Percentiles rank a stretch among this genome's conserved stretches.
Evolutionary conservation across 345 rosid species (phyloP).

Genomic region (Erodium maritimum): DNA sequence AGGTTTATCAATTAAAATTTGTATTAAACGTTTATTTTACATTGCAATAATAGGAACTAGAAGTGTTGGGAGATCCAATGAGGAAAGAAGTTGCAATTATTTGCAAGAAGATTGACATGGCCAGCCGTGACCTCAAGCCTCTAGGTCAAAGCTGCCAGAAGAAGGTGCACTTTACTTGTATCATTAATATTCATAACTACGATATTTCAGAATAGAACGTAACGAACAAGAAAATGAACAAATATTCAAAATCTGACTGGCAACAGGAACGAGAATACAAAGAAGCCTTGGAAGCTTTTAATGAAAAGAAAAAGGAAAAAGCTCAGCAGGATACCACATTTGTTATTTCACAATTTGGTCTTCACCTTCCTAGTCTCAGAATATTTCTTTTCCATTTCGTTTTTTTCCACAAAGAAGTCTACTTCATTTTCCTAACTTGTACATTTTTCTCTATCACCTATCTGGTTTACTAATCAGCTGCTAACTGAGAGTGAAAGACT

Average conservation of each 20-base stretch:
- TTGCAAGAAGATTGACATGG: constrained; percentile 57
- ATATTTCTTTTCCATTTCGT: neutral
- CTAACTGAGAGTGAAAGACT: constrained; percentile 55
- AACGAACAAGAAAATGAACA: neutral
- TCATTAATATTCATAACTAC: neutral
- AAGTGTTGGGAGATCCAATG: constrained; percentile 58
- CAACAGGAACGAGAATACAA: constrained; percentile 67
- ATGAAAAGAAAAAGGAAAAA: constrained; percentile 68
- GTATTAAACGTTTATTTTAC: neutral
- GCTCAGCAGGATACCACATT: constrained; percentile 31
- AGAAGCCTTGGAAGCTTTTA: constrained; percentile 58
- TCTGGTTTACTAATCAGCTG: constrained; percentile 24
- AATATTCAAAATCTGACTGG: neutral
- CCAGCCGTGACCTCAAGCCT: constrained; percentile 51
- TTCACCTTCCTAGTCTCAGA: neutral
- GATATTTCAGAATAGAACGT: too few relatives aligned
- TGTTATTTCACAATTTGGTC: neutral
- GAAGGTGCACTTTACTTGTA: constrained; percentile 29
- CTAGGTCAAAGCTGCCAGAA: constrained; percentile 69
- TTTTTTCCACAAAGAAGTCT: neutral
- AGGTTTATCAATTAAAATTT: neutral
- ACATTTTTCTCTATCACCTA: neutral
- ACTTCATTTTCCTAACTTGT: neutral
- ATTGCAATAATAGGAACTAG: constrained; percentile 39
- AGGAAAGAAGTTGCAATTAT: constrained; percentile 65